Conservation (phyloP, 2,329 filamentous ascomycete genomes). For the Hypoxylon sp. region DNA sequence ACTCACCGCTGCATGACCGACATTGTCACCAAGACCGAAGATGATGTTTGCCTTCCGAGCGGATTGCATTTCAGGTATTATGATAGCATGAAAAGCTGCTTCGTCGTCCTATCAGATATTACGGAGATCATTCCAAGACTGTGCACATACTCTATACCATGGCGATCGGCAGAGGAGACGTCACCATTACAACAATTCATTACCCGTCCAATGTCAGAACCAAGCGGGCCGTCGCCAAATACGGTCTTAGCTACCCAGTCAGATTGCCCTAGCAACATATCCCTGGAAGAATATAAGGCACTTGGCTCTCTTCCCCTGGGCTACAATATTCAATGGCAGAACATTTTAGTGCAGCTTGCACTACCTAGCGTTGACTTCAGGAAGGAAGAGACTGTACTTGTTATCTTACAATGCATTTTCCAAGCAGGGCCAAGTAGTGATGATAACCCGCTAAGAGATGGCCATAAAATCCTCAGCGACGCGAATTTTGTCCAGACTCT, state of each 20-base stretch:
- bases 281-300: constrained; percentile 68
- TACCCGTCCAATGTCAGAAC: constrained; percentile 48
- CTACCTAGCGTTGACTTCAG: constrained; percentile 66
- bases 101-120: constrained; percentile 34
- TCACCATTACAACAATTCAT: constrained; percentile 59
- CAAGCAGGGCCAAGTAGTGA: constrained; percentile 60
- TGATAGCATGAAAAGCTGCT: constrained; percentile 49
- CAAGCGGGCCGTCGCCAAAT: constrained; percentile 61
- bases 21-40: constrained; percentile 44
- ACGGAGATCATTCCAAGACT: constrained; percentile 46
- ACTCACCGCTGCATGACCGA: constrained; percentile 35
- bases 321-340: constrained; percentile 67
- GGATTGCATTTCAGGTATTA: constrained; percentile 60
- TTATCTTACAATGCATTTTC: constrained; percentile 65
- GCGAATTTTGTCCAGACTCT: constrained; percentile 55
- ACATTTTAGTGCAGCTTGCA: constrained; percentile 67
- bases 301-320: constrained; percentile 67
- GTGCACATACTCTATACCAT: constrained; percentile 61
- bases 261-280: constrained; percentile 64
- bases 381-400: constrained; percentile 61
- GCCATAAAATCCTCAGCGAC: constrained; percentile 58
- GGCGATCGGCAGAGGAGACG: constrained; percentile 21
- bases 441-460: constrained; percentile 45
- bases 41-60: constrained; percentile 63
- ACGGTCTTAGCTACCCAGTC: constrained; percentile 65